Evolutionary conservation across 352 stramenopile genomes (phyloP), one percentile per base, ranked within the genome.

Genomic region (Chrysophaeum taylorii): DNA sequence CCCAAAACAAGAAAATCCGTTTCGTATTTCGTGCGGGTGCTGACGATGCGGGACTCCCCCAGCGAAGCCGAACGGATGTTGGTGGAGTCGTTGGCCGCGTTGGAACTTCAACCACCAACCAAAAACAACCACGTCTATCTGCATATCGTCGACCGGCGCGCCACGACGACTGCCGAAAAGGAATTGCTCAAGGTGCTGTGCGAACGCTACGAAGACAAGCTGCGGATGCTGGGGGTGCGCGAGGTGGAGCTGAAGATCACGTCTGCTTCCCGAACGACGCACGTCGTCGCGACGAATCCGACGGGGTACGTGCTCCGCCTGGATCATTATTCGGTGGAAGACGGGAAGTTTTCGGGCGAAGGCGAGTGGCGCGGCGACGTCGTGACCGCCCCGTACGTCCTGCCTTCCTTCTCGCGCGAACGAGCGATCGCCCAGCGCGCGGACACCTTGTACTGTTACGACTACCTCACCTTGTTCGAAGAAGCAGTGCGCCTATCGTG

Each of bases 71-170:
- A 99, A 81, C 88, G 94, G 52, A 94, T 97, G 75, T 85, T 99
- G n/a, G 92, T 99, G 57, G 94, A 99, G 71, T 89, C 94, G 48
- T 84, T 98, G 23, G 98, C 98, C 80, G 89, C 93, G 25, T 76
- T 99, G 37, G 94, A 98, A 74, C 81, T 98, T 18, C 89, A 92
- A 36, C 53, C 70, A 25, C 16, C n/a, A n/a, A n/a, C n/a, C n/a
- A 89, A 90, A 72, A 96, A 98, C 81, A 99, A 98, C 81, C 95
- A 99, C 84, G 87, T 99, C 31, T 99, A 98, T 78, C 84, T 99
- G 45, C 98, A 99, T 81, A 89, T 99, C 41, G 83, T 98, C 41
- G 89, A 91, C 14, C 87, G 94, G 64, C 87, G 95, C 0, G 41
- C 14, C 41, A 21, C 41, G 41, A 48, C 41, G 41, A 21, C 12